Conservation (phyloP, 2,329 filamentous ascomycete genomes). For the Colletotrichum eleusines region DNA sequence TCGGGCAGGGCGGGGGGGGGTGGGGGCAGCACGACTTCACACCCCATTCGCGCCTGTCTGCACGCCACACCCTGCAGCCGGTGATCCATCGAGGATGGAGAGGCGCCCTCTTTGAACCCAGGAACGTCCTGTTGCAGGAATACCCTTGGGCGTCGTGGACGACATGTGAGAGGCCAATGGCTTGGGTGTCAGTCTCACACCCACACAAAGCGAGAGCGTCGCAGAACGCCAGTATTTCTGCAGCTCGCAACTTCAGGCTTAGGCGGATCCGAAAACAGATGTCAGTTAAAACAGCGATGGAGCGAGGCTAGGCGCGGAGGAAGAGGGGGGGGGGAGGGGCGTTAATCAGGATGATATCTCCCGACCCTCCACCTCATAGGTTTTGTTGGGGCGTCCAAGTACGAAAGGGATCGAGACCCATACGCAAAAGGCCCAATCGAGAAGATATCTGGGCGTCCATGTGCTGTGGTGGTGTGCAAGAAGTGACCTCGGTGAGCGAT, state of each 20-base stretch:
- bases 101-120: conserved; percentile 25
- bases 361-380: conserved; percentile 31
- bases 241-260: conserved; percentile 16
- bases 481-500: background rate
- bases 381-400: conserved; percentile 17
- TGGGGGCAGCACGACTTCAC: conserved; percentile 10
- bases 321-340: too few relatives aligned
- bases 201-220: conserved; percentile 10
- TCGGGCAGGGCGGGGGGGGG: background rate
- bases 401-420: background rate
- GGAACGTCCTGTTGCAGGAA: conserved; percentile 26
- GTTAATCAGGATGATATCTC: conserved; percentile 22
- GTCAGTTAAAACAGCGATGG: background rate
- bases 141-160: background rate
- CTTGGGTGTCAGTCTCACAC: conserved; percentile 34
- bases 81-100: conserved; percentile 16
- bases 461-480: background rate
- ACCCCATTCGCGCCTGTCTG: conserved; percentile 20
- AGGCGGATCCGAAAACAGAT: background rate
- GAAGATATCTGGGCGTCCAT: background rate
- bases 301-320: background rate
- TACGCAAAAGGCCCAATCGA: background rate
- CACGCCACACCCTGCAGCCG: background rate
- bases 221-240: conserved; percentile 12
- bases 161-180: conserved; percentile 1